Conservation (phyloP, 2,329 filamentous ascomycete genomes). For the Onygenales sp. region DNA sequence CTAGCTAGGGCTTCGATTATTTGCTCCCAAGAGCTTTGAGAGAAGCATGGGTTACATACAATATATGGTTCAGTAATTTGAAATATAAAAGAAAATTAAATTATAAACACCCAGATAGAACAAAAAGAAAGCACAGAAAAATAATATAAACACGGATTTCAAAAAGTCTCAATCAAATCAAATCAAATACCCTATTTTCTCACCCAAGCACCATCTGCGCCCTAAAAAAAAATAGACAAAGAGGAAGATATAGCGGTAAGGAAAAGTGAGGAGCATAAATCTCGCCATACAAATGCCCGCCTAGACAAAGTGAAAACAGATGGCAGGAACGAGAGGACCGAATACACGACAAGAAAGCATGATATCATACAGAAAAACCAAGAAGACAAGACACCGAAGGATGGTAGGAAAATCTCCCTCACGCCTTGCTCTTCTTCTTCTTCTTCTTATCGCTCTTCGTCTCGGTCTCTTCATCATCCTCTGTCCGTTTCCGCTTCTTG, state of each 20-base stretch:
- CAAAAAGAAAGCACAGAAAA: not conserved
- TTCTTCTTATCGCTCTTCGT: constrained; percentile 48
- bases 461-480: constrained; percentile 47
- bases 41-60: not conserved
- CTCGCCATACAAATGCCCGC: constrained; percentile 3
- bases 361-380: constrained; percentile 34
- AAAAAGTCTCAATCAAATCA: not conserved
- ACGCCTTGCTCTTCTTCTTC: constrained; percentile 54
- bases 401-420: constrained; percentile 17
- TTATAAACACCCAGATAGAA: not conserved
- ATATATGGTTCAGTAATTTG: not conserved
- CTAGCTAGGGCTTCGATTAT: too few species aligned
- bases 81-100: not conserved
- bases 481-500: constrained; percentile 62
- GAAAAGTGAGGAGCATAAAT: constrained; percentile 19
- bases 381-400: constrained; percentile 8
- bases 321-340: not conserved
- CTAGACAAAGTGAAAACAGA: not conserved
- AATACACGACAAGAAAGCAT: constrained; percentile 21
- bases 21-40: not conserved
- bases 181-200: not conserved
- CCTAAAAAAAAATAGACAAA: constrained; percentile 3
- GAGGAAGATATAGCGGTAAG: constrained; percentile 16
- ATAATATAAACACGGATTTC: not conserved
- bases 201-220: constrained; percentile 16